Evolutionary conservation across 2,329 filamentous ascomycete genomes (phyloP).

Genomic region (Diplodia corticola): DNA sequence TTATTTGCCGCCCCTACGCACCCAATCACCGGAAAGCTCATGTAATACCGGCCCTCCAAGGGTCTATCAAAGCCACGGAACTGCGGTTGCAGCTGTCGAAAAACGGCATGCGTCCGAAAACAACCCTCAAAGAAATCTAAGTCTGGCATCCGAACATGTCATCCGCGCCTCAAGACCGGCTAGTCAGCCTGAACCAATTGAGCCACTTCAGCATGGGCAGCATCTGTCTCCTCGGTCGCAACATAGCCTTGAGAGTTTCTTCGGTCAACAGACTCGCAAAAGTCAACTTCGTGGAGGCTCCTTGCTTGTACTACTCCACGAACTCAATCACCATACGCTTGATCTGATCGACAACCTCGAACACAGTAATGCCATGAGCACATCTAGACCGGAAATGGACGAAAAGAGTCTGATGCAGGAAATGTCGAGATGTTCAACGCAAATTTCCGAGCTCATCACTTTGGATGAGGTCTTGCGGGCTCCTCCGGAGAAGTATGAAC

Average conservation of each 20-base stretch:
- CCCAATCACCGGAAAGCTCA: too few relatives aligned
- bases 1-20: too few relatives aligned
- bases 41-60: too few relatives aligned
- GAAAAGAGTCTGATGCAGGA: neutral
- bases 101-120: neutral
- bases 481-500: neutral
- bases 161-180: too few relatives aligned
- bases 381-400: neutral
- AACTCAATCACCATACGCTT: neutral
- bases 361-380: neutral
- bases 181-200: neutral
- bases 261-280: neutral
- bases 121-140: neutral
- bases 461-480: neutral
- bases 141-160: neutral
- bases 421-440: neutral
- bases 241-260: too few relatives aligned
- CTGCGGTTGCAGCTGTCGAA: neutral
- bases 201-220: neutral
- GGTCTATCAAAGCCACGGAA: neutral
- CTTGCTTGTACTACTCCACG: neutral
- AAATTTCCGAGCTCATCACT: neutral
- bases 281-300: neutral
- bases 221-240: too few relatives aligned
- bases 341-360: neutral